Base-by-base conservation (phyloP, 2,329 filamentous ascomycete genomes). In the Fusarium subtropicale region DNA sequence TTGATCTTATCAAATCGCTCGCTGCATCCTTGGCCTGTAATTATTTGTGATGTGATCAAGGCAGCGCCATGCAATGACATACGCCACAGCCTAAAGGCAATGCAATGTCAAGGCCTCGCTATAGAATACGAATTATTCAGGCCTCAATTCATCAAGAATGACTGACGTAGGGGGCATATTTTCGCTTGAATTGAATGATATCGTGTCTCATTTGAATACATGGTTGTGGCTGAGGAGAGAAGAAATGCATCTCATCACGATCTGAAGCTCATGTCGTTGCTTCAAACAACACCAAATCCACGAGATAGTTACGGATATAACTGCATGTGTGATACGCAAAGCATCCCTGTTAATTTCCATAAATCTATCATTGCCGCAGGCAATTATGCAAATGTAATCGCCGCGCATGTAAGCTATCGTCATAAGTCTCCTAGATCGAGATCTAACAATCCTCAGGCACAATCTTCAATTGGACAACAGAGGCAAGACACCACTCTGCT, bases 141-240 rank as follows among this genome's bases (percentile, higher is more conserved):
- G 44, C 31, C 22, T 36, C 47, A 36, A 26, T 31, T 30, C 22
- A 24, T 18, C n/a, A 26, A 36, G 15, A 13, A 33, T 30, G 5
- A 18, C 44, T 64, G 59, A 65, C 59, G 60, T 64, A 60, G 53
- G 61, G 24, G 54, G 52, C 44, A 38, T 15, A n/a, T 12, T 39
- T 20, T 28, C 24, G 28, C n/a, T 22, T 31, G 15, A 12, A 26
- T 41, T n/a, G 2, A 24, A 20, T 28, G 20, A 31, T 28, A 50
- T 31, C n/a, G n/a, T 69, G 65, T 54, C 42, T 69, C 38, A 66
- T 18, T 36, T 8, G 2, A 28, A 42, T 39, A 41, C 34, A 26
- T 4, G 15, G 18, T 38, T 41, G 34, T n/a, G n/a, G 31, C 12
- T 47, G 16, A 42, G 41, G 42, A 59, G 44, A 20, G 30, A 38